A percentile compares a stretch with the other conserved stretches of the same genome.
Conservation (phyloP, 176 grass and related monocot species). For the Musa schizocarpa region DNA sequence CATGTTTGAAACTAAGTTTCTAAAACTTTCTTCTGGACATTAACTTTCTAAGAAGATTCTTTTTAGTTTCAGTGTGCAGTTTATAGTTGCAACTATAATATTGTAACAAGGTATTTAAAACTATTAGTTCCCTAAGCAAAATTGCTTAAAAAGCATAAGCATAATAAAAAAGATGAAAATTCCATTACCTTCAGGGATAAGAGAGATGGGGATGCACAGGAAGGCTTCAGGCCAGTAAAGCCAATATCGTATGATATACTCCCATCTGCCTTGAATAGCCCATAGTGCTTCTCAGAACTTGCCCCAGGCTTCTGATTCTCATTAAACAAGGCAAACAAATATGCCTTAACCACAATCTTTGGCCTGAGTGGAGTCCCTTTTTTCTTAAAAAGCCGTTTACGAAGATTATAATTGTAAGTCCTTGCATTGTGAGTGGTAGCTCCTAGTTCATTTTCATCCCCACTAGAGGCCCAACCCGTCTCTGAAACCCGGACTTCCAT, state of each 20-base stretch:
- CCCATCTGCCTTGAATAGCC: conserved; percentile 83
- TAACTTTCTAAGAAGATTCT: no score
- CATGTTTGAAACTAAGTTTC: no score
- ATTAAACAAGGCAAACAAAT: conserved; percentile 96
- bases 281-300: conserved; percentile 79
- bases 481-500: conserved; percentile 94
- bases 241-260: conserved; percentile 95
- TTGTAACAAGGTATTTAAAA: neutral
- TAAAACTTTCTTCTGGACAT: no score
- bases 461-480: conserved; percentile 89
- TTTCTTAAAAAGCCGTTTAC: conserved; percentile 73
- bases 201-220: conserved; percentile 42
- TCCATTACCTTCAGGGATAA: conserved; percentile 48
- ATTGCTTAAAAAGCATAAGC: neutral
- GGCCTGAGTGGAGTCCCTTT: conserved; percentile 91
- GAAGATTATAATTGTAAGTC: conserved; percentile 90
- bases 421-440: conserved; percentile 74
- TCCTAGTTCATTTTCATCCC: conserved; percentile 67
- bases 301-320: conserved; percentile 65
- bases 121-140: neutral
- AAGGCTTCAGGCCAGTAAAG: conserved; percentile 48
- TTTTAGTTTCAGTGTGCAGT: no score
- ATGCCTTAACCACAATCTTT: conserved; percentile 65
- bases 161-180: neutral
- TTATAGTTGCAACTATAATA: no score